Conservation (phyloP, 352 stramenopile genomes). For the Globisporangium apiculatum region DNA sequence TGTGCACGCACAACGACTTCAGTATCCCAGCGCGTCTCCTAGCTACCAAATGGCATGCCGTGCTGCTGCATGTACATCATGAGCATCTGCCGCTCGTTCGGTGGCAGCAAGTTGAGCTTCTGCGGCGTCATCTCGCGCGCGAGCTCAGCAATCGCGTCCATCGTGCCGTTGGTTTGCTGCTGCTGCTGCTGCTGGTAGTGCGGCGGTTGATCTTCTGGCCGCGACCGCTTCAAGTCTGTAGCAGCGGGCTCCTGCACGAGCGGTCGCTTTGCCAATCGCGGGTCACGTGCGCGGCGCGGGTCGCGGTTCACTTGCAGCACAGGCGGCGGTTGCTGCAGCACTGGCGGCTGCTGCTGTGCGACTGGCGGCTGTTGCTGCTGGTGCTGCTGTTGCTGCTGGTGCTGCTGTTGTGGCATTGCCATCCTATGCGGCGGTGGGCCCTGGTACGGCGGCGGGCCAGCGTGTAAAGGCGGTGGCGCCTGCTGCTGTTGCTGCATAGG, state of each 20-base stretch:
- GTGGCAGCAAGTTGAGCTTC: constrained; percentile 72
- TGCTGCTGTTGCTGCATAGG: constrained; percentile 1
- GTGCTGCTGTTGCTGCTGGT: constrained; percentile 9
- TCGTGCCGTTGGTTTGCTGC: constrained; percentile 21
- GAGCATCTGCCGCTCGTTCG: constrained; percentile 73
- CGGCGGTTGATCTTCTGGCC: constrained; percentile 10
- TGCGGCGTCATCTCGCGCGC: constrained; percentile 75
- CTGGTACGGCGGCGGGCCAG: constrained; percentile 6
- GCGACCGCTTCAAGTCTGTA: constrained; percentile 1
- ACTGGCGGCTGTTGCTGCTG: constrained; percentile 3
- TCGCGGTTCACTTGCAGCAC: constrained; percentile 31
- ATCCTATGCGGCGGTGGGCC: constrained; percentile 17
- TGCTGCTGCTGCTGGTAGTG: not conserved
- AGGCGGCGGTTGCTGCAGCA: constrained; percentile 2
- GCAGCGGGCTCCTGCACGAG: constrained; percentile 2
- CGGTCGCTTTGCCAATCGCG: constrained; percentile 31
- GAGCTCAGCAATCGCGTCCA: constrained; percentile 59
- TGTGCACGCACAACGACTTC: no score
- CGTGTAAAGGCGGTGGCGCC: not conserved
- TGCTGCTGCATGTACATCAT: constrained; percentile 81
- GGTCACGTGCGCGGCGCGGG: constrained; percentile 45
- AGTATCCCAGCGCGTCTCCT: not conserved
- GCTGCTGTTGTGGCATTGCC: constrained; percentile 17
- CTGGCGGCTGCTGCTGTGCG: constrained; percentile 12
- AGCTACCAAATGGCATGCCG: constrained; percentile 40